These are phyloP conservation scores for Globisporangium solare DNA, from an alignment of 352 stramenopile genomes.

Conservation along the genomic window DNA sequence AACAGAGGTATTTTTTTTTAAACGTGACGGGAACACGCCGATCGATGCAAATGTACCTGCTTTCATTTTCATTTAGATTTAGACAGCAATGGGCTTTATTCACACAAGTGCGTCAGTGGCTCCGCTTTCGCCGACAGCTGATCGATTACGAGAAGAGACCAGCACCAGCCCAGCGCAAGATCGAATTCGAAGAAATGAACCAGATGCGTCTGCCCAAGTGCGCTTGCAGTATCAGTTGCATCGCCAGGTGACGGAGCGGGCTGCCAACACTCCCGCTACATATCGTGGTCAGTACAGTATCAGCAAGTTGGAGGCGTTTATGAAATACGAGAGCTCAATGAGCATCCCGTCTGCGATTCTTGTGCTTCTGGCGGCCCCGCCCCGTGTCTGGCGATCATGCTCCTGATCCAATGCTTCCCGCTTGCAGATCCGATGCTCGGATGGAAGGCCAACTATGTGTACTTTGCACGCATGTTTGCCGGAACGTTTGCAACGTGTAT, in stretches of 20 bases:
- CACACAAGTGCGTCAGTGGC: too few relatives aligned
- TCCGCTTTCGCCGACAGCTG: neutral
- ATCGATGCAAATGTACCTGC: too few relatives aligned
- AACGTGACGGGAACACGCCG: too few relatives aligned
- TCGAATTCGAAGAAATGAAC: too few relatives aligned
- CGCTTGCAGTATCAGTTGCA: neutral
- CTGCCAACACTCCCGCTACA: too few relatives aligned
- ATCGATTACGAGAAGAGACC: neutral
- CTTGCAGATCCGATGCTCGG: constrained; percentile 11
- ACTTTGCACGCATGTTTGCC: constrained; percentile 25
- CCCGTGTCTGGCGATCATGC: constrained; percentile 14
- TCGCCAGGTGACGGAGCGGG: neutral
- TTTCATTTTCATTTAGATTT: too few relatives aligned
- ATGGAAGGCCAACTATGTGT: constrained; percentile 14
- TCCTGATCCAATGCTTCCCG: constrained; percentile 23
- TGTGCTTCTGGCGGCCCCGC: constrained; percentile 21
- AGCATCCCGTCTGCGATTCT: neutral
- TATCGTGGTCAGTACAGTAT: constrained; percentile 18
- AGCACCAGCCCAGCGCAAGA: neutral
- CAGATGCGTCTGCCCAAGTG: too few relatives aligned
- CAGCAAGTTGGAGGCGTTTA: constrained; percentile 27
- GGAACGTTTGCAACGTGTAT: constrained; percentile 14
- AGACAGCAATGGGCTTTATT: too few relatives aligned
- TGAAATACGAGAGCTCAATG: constrained; percentile 15
- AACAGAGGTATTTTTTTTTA: too few relatives aligned